These are phyloP conservation scores for Kazachstania viticola DNA, from an alignment of 805 yeast genomes.

Conservation along the genomic window DNA sequence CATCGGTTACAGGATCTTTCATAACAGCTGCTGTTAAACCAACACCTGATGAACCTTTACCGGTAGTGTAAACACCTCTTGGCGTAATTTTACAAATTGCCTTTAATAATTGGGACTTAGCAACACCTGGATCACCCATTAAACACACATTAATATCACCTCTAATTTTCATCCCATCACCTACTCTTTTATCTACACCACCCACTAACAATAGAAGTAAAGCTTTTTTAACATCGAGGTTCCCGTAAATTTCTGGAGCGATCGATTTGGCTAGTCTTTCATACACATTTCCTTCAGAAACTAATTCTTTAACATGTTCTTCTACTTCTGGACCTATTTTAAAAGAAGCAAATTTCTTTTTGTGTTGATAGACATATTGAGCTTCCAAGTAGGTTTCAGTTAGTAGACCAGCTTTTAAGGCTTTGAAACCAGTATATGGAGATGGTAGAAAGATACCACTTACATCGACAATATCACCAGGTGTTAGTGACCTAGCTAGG, in stretches of 20 bases:
- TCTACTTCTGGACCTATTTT: conserved; percentile 47
- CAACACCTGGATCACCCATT: conserved; percentile 99
- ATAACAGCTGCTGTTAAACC: conserved; percentile 98
- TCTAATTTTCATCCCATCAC: conserved; percentile 94
- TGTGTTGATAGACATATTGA: conserved; percentile 76
- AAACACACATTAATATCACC: conserved; percentile 93
- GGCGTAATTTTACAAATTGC: conserved; percentile 90
- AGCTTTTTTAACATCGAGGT: conserved; percentile 86
- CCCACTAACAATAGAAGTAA: conserved; percentile 76
- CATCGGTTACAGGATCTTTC: conserved; percentile 98
- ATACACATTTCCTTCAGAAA: conserved; percentile 59
- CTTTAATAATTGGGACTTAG: conserved; percentile 90
- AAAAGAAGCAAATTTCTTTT: conserved; percentile 66
- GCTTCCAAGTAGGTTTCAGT: conserved; percentile 92
- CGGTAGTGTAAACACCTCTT: conserved; percentile 93
- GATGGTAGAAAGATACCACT: conserved; percentile 88
- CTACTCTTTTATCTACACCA: conserved; percentile 88
- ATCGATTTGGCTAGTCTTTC: conserved; percentile 73
- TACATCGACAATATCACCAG: conserved; percentile 92
- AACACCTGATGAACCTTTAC: conserved; percentile 97
- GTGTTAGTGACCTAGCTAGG: conserved; percentile 72
- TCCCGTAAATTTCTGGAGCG: conserved; percentile 97
- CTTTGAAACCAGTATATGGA: conserved; percentile 93
- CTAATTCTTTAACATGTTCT: conserved; percentile 42
- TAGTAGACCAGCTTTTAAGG: conserved; percentile 80